Percentiles rank a stretch among this genome's conserved stretches.
Evolutionary conservation across 1,284 basidiomycete genomes (phyloP).

Genomic region (Ustilago hordei): DNA sequence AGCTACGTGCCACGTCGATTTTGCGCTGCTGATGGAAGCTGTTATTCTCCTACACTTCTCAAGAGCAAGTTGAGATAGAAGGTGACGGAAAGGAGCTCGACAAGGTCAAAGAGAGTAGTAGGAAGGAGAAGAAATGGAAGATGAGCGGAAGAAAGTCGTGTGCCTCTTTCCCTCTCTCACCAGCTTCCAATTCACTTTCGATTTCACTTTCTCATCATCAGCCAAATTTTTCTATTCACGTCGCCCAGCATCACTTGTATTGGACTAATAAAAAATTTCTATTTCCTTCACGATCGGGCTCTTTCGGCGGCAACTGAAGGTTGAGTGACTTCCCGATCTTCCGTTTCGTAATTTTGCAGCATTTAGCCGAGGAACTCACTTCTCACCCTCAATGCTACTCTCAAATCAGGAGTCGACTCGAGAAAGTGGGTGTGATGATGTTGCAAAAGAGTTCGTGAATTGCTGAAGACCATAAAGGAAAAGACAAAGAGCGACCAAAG

Average conservation of each 20-base stretch:
- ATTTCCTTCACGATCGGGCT: constrained; percentile 22
- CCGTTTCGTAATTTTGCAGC: constrained; percentile 23
- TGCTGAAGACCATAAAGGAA: constrained; percentile 1
- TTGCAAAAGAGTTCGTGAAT: constrained; percentile 1
- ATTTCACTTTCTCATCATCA: constrained; percentile 4
- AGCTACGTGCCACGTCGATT: not conserved
- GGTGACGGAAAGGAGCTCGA: constrained; percentile 1
- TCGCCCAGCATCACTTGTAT: not conserved
- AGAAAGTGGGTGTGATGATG: not conserved
- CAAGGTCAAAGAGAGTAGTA: not conserved
- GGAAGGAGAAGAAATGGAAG: constrained; percentile 7
- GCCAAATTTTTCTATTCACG: constrained; percentile 3
- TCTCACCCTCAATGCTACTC: not conserved
- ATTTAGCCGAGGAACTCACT: not conserved
- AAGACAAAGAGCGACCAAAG: constrained; percentile 6
- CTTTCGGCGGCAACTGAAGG: not conserved
- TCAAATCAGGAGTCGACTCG: too few species aligned
- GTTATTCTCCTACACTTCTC: not conserved
- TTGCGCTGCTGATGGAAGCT: not conserved
- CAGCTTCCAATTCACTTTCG: not conserved
- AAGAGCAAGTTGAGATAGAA: not conserved
- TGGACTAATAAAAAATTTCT: constrained; percentile 14
- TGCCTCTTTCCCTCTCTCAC: constrained; percentile 5
- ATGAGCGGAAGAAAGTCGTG: constrained; percentile 22
- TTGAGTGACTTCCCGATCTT: constrained; percentile 2